Evolutionary conservation across 768 basidiomycete genomes (phyloP).

Genomic region (Boletus barrowsii): DNA sequence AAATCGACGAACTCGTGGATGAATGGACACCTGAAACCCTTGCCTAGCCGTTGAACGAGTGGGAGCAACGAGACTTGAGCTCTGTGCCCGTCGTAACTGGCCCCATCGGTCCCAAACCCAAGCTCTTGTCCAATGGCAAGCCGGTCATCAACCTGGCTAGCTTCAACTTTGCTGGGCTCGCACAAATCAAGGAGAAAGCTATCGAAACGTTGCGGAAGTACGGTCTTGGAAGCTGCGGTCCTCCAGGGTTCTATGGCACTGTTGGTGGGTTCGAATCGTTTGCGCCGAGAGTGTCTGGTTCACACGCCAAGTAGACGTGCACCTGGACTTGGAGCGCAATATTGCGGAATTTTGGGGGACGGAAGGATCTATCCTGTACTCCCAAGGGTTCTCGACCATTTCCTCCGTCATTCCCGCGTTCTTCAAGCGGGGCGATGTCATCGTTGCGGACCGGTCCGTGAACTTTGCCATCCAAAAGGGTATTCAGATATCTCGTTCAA

Average conservation of each 20-base stretch:
- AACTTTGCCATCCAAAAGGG: slow-evolving; percentile 97
- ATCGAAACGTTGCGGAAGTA: slow-evolving; percentile 84
- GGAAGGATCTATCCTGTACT: slow-evolving; percentile 87
- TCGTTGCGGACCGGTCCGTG: slow-evolving; percentile 96
- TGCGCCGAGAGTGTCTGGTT: not conserved
- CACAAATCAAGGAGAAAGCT: slow-evolving; percentile 79
- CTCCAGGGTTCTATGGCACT: slow-evolving; percentile 96
- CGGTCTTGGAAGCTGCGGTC: slow-evolving; percentile 93
- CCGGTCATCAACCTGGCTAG: slow-evolving; percentile 81
- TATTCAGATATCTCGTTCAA: slow-evolving; percentile 87
- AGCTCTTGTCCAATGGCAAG: slow-evolving; percentile 68
- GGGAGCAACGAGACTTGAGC: slow-evolving; percentile 66
- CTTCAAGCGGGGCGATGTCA: slow-evolving; percentile 95
- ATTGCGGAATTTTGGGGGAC: slow-evolving; percentile 89
- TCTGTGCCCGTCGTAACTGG: slow-evolving; percentile 78
- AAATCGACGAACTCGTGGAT: slow-evolving; percentile 93
- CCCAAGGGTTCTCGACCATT: slow-evolving; percentile 89
- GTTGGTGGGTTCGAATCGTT: slow-evolving; percentile 56
- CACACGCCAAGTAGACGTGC: slow-evolving; percentile 63
- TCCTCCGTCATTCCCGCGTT: slow-evolving; percentile 96
- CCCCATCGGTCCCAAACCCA: slow-evolving; percentile 79
- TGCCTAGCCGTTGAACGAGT: slow-evolving; percentile 53
- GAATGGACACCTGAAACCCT: slow-evolving; percentile 93
- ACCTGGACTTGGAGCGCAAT: slow-evolving; percentile 83
- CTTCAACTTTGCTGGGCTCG: slow-evolving; percentile 88